phyloP scores from a whole-genome alignment of 2,329 filamentous ascomycete species.

The Metarhizium brunneum region DNA sequence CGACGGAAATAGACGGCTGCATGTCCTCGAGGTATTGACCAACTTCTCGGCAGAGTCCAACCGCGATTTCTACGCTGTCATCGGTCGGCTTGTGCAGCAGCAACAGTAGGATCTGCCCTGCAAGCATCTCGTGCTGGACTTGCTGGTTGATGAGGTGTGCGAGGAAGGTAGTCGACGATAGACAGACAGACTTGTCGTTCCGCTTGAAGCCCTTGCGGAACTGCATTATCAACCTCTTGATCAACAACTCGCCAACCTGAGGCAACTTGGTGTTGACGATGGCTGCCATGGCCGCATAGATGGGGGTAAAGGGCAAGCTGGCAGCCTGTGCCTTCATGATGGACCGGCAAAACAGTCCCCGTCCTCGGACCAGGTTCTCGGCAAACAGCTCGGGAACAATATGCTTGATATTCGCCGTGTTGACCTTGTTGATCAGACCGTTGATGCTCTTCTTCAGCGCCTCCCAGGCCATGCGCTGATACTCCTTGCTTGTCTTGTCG shows the following conservation, averaged over 20 bases:
- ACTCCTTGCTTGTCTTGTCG: slow-evolving; percentile 92
- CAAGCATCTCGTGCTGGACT: slow-evolving; percentile 87
- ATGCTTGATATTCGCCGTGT: slow-evolving; percentile 93
- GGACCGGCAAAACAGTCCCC: slow-evolving; percentile 86
- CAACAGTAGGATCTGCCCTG: slow-evolving; percentile 85
- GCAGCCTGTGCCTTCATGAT: slow-evolving; percentile 99
- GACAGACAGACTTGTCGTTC: slow-evolving; percentile 93
- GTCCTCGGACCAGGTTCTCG: slow-evolving; percentile 85
- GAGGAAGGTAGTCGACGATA: slow-evolving; percentile 88
- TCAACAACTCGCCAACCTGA: slow-evolving; percentile 82
- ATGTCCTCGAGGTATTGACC: slow-evolving; percentile 94
- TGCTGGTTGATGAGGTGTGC: slow-evolving; percentile 95
- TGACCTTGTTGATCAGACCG: slow-evolving; percentile 98
- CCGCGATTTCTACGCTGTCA: slow-evolving; percentile 95
- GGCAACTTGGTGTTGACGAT: slow-evolving; percentile 98
- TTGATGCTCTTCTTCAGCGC: slow-evolving; percentile 98
- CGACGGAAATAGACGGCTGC: slow-evolving; percentile 77
- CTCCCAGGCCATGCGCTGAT: slow-evolving; percentile 98
- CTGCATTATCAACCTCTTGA: slow-evolving; percentile 78
- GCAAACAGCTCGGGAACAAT: slow-evolving; percentile 94
- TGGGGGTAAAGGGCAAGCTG: slow-evolving; percentile 89
- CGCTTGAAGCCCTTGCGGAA: slow-evolving; percentile 93
- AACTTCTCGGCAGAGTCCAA: slow-evolving; percentile 85
- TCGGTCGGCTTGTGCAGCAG: slow-evolving; percentile 92
- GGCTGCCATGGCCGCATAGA: slow-evolving; percentile 90